Percentiles rank a stretch among this genome's conserved stretches.
Evolutionary conservation across 169 alveolate genomes (phyloP).

Genomic region (Plasmodium gaboni): DNA sequence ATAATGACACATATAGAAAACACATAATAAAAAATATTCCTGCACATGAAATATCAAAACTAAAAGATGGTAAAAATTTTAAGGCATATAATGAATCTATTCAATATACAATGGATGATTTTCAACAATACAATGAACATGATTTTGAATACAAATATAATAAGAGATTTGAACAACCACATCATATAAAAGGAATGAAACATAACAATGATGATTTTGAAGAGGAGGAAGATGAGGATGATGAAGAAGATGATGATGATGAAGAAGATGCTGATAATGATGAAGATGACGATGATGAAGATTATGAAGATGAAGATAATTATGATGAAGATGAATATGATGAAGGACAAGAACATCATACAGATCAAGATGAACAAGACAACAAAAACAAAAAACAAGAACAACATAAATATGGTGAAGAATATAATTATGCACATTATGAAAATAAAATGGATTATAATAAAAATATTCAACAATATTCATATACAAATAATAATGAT

Average conservation of each 20-base stretch:
- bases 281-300: conserved; percentile 9
- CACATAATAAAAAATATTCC: conserved; percentile 4
- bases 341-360: conserved; percentile 14
- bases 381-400: conserved; percentile 6
- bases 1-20: neutral
- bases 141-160: neutral
- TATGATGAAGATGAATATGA: conserved; percentile 24
- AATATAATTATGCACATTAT: conserved; percentile 8
- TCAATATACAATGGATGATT: neutral
- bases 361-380: conserved; percentile 13
- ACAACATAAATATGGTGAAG: conserved; percentile 1
- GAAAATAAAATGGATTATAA: neutral
- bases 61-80: neutral
- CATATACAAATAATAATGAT: neutral
- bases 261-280: conserved; percentile 24
- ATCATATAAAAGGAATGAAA: neutral
- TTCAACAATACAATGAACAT: neutral
- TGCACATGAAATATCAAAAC: neutral
- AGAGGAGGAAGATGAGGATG: conserved; percentile 46
- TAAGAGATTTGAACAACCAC: neutral
- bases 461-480: neutral
- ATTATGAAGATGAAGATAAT: conserved; percentile 9
- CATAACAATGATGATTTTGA: conserved; percentile 19
- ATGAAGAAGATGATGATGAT: conserved; percentile 10
- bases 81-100: conserved; percentile 7